phyloP scores from a whole-genome alignment of 345 rosid genomes.

The Salix udensis region DNA sequence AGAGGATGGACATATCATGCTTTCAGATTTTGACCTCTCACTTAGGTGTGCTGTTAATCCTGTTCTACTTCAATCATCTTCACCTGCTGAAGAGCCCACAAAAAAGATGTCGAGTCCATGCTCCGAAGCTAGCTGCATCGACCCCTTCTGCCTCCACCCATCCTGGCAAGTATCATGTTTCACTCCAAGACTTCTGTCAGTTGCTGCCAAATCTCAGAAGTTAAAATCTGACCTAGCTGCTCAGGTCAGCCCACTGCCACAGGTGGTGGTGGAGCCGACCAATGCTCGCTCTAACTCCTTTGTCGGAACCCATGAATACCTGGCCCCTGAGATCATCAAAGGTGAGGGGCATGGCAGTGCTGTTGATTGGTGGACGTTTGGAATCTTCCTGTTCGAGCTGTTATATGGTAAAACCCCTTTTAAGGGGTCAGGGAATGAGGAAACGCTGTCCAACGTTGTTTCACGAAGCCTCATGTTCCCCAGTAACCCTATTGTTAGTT shows the following conservation, averaged over 20 bases:
- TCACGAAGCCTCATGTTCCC: conserved; percentile 64
- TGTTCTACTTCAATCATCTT: conserved; percentile 40
- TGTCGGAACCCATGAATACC: conserved; percentile 76
- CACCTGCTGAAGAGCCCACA: conserved; percentile 35
- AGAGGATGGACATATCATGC: conserved; percentile 89
- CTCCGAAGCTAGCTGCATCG: conserved; percentile 67
- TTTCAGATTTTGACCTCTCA: conserved; percentile 75
- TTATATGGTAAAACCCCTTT: conserved; percentile 67
- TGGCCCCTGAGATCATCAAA: conserved; percentile 78
- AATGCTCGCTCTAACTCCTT: conserved; percentile 74
- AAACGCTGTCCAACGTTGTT: conserved; percentile 61
- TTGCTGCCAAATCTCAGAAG: conserved; percentile 53
- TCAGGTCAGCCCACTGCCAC: conserved; percentile 61
- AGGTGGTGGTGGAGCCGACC: conserved; percentile 78
- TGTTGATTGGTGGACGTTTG: conserved; percentile 88
- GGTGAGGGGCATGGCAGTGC: conserved; percentile 79
- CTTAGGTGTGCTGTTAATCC: conserved; percentile 58
- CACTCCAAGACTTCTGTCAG: conserved; percentile 65
- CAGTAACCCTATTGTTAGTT: conserved; percentile 47
- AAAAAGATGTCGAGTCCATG: conserved; percentile 62
- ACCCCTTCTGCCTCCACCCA: conserved; percentile 74
- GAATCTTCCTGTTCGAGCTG: conserved; percentile 66
- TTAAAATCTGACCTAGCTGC: conserved; percentile 53
- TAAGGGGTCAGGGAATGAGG: conserved; percentile 67
- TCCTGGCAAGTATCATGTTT: conserved; percentile 78